These are phyloP conservation scores for Mycena citricolor DNA, from an alignment of 1,284 basidiomycete species.

Conservation along the genomic window DNA sequence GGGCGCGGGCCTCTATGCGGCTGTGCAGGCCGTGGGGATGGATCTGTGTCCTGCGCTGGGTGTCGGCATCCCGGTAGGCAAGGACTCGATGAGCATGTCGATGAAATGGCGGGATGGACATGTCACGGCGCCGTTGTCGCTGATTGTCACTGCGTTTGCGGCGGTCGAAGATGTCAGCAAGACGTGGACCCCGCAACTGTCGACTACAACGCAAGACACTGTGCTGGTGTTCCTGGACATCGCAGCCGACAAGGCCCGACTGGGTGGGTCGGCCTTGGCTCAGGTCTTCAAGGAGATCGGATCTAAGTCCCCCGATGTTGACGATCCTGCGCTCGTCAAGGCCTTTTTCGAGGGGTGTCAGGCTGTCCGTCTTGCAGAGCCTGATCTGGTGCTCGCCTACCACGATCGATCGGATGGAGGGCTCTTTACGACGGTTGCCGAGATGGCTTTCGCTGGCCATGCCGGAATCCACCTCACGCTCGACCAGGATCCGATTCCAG, in stretches of 20 bases:
- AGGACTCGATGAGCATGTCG: constrained; percentile 99
- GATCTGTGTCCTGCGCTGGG: constrained; percentile 95
- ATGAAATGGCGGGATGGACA: constrained; percentile 90
- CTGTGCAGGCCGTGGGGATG: constrained; percentile 90
- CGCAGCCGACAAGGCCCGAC: constrained; percentile 77
- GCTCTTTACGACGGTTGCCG: constrained; percentile 86
- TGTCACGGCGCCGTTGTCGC: constrained; percentile 88
- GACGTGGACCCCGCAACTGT: constrained; percentile 95
- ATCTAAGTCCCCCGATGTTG: constrained; percentile 86
- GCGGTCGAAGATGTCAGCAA: constrained; percentile 75
- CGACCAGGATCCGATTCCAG: constrained; percentile 63
- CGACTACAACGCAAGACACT: constrained; percentile 61
- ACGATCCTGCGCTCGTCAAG: constrained; percentile 73
- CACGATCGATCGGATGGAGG: constrained; percentile 99
- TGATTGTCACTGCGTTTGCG: constrained; percentile 95
- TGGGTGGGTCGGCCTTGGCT: constrained; percentile 93
- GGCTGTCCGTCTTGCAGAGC: constrained; percentile 57
- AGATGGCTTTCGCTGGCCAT: constrained; percentile 95
- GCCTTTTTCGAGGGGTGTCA: constrained; percentile 83
- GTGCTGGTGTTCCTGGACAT: constrained; percentile 90
- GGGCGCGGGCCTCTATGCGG: constrained; percentile 88
- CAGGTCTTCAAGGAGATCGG: constrained; percentile 96
- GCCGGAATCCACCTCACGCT: constrained; percentile 74
- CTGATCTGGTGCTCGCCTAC: constrained; percentile 84
- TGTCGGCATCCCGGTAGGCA: constrained; percentile 94